phyloP scores from a whole-genome alignment of 352 stramenopile genomes.

The Plasmopara viticola region DNA sequence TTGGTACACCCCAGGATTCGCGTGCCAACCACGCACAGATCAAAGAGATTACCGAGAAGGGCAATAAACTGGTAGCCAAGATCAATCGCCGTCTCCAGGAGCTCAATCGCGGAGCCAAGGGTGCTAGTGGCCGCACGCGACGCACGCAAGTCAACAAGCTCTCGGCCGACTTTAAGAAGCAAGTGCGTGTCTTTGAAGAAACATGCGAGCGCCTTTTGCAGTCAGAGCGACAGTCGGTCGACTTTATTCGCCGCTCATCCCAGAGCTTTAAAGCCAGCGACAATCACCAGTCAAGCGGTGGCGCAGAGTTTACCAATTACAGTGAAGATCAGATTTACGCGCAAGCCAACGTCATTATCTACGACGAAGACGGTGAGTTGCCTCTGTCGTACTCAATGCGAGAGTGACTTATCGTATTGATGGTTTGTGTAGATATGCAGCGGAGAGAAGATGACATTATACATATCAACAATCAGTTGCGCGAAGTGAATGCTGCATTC shows the following conservation, averaged over 20 bases:
- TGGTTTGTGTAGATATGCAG: constrained; percentile 45
- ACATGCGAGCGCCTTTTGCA: constrained; percentile 64
- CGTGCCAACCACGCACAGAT: constrained; percentile 76
- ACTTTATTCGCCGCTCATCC: constrained; percentile 77
- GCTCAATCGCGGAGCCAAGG: constrained; percentile 48
- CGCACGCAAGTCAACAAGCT: constrained; percentile 78
- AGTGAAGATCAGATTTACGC: constrained; percentile 86
- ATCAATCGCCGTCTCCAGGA: constrained; percentile 73
- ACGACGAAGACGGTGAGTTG: constrained; percentile 76
- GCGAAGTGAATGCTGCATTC: constrained; percentile 82
- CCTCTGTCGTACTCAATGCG: not conserved
- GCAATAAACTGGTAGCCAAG: constrained; percentile 73
- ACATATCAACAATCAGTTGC: constrained; percentile 83
- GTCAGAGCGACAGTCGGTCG: constrained; percentile 65
- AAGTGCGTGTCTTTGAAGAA: constrained; percentile 67
- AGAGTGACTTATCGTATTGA: constrained; percentile 4
- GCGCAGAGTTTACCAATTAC: constrained; percentile 66
- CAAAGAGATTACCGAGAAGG: constrained; percentile 77
- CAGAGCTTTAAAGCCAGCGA: constrained; percentile 52
- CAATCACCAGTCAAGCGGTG: constrained; percentile 15
- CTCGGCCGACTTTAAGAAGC: constrained; percentile 79
- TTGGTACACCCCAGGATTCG: constrained; percentile 78
- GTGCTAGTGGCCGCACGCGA: constrained; percentile 37
- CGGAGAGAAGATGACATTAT: constrained; percentile 82
- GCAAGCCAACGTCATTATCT: constrained; percentile 76